Conservation (phyloP, 495 filamentous ascomycete species). For the Penicillium dipodomyicola region DNA sequence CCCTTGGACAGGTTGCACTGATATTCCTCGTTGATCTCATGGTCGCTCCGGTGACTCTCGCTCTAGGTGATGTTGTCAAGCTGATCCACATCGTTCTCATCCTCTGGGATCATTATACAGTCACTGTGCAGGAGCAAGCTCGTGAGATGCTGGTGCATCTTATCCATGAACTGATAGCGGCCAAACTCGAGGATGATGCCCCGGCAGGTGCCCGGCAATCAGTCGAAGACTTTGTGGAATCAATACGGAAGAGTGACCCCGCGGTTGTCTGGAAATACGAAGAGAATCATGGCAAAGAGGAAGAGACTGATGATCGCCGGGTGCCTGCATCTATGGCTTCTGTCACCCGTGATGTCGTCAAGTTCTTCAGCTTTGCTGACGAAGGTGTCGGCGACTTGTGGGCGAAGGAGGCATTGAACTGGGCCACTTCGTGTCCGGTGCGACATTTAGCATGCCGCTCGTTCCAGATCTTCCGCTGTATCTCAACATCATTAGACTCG, state of each 20-base stretch:
- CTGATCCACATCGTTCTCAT: constrained; percentile 89
- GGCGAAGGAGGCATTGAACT: constrained; percentile 83
- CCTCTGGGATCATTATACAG: constrained; percentile 93
- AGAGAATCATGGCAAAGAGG: constrained; percentile 76
- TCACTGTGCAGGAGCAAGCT: constrained; percentile 94
- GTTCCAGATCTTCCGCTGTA: constrained; percentile 95
- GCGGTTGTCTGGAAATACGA: constrained; percentile 92
- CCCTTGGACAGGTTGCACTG: constrained; percentile 86
- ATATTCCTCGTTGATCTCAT: constrained; percentile 95
- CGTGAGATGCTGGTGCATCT: constrained; percentile 97
- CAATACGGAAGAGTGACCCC: constrained; percentile 78
- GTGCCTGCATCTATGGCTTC: constrained; percentile 86
- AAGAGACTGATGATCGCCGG: constrained; percentile 63
- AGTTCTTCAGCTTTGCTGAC: constrained; percentile 79
- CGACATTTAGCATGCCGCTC: constrained; percentile 92
- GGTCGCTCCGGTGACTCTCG: constrained; percentile 82
- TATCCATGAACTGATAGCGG: constrained; percentile 94
- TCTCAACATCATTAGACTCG: constrained; percentile 84
- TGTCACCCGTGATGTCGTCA: constrained; percentile 74
- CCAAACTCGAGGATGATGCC: constrained; percentile 75
- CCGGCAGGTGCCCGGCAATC: constrained; percentile 62
- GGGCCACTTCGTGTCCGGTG: constrained; percentile 97
- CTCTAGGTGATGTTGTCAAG: constrained; percentile 72
- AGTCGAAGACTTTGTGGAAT: constrained; percentile 88
- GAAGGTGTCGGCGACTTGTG: constrained; percentile 87